These are phyloP conservation scores for Apostasia ramifera DNA, from an alignment of 106 monocot genomes.

Conservation along the genomic window DNA sequence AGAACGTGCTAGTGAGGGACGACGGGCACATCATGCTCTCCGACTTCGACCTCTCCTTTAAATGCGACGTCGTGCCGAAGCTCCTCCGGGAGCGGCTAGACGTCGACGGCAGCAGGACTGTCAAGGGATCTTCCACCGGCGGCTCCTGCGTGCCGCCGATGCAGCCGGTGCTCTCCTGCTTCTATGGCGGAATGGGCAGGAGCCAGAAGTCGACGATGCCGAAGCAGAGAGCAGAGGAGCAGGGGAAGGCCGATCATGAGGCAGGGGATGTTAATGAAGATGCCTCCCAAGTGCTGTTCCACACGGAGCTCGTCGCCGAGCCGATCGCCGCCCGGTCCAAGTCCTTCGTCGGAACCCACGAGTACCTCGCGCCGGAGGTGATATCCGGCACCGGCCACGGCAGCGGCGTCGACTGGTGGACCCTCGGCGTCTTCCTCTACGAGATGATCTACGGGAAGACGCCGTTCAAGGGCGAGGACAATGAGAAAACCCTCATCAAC, in stretches of 20 bases:
- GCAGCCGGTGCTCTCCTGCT: slow-evolving; percentile 81
- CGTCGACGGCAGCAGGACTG: background rate
- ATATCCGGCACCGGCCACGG: slow-evolving; percentile 82
- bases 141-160: slow-evolving; percentile 46
- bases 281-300: background rate
- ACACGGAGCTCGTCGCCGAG: slow-evolving; percentile 72
- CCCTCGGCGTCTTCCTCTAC: slow-evolving; percentile 84
- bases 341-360: slow-evolving; percentile 92
- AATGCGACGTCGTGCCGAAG: slow-evolving; percentile 75
- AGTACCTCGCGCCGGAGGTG: slow-evolving; percentile 96
- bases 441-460: slow-evolving; percentile 80
- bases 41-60: slow-evolving; percentile 90
- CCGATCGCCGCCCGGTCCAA: slow-evolving; percentile 64
- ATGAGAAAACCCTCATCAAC: slow-evolving; percentile 78
- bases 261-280: background rate
- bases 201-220: slow-evolving; percentile 4
- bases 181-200: slow-evolving; percentile 32
- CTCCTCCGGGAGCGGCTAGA: slow-evolving; percentile 26
- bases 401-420: slow-evolving; percentile 94
- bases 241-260: background rate
- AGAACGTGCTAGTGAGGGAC: slow-evolving; percentile 82
- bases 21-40: slow-evolving; percentile 99
- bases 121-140: background rate
- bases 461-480: slow-evolving; percentile 85
- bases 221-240: background rate